Evolutionary conservation across 148 eudicot genomes (phyloP).

Genomic region (Cornus controversa): DNA sequence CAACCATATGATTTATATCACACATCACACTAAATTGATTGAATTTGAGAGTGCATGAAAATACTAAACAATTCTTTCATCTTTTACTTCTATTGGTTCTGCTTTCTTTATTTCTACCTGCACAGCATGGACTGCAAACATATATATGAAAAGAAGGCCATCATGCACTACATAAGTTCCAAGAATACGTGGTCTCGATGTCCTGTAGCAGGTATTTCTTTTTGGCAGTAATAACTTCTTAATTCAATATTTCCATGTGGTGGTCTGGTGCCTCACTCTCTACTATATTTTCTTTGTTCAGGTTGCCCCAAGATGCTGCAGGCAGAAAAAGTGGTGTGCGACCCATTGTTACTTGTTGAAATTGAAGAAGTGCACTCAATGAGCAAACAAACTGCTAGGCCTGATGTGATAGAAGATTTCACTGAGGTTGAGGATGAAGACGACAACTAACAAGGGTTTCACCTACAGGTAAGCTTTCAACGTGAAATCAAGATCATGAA

Average conservation of each 20-base stretch:
- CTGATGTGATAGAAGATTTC: constrained; percentile 67
- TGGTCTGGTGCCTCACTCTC: not conserved
- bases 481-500: not conserved
- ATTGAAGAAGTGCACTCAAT: constrained; percentile 69
- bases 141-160: constrained; percentile 64
- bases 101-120: not conserved
- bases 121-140: constrained; percentile 92
- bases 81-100: not conserved
- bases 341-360: constrained; percentile 61
- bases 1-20: not conserved
- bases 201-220: constrained; percentile 65
- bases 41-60: not conserved
- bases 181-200: constrained; percentile 35
- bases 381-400: constrained; percentile 36
- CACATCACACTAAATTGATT: not conserved
- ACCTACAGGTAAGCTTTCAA: not conserved
- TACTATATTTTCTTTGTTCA: constrained; percentile 23
- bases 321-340: constrained; percentile 53
- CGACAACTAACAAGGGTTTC: constrained; percentile 1
- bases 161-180: constrained; percentile 44
- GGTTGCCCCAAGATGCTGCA: constrained; percentile 67
- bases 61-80: not conserved
- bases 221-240: not conserved
- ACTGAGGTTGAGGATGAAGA: constrained; percentile 54
- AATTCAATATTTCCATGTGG: not conserved